phyloP scores from a whole-genome alignment of 202 grass and related monocot genomes.

The Bolboschoenoplectus hybrid region DNA sequence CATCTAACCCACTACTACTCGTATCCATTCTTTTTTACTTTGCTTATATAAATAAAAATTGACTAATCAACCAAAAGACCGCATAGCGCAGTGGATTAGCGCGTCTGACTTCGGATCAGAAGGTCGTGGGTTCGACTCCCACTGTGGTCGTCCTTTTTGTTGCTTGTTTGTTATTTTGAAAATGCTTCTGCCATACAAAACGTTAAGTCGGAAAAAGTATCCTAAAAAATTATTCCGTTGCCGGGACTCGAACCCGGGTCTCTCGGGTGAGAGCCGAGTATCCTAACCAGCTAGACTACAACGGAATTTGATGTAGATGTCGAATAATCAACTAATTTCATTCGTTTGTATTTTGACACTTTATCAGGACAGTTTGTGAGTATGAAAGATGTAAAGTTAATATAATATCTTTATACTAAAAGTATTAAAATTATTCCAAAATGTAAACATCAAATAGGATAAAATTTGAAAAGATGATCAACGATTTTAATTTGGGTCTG shows the following conservation, averaged over 20 bases:
- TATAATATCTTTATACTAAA: no score
- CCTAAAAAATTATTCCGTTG: conserved; percentile 49
- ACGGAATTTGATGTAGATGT: conserved; percentile 43
- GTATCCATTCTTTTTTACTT: no score
- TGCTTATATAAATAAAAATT: background rate
- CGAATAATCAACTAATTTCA: no score
- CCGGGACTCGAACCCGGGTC: conserved; percentile 86
- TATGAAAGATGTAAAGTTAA: no score
- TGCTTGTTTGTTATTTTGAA: background rate
- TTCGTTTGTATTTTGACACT: no score
- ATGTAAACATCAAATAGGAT: no score
- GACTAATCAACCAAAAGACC: conserved; percentile 16
- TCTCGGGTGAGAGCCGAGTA: conserved; percentile 92
- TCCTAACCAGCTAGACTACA: conserved; percentile 93
- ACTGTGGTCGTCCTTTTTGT: conserved; percentile 65
- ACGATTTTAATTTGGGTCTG: no score
- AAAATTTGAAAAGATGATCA: no score
- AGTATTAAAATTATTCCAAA: no score
- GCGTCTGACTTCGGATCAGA: conserved; percentile 99
- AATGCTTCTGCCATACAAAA: no score
- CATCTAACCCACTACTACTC: background rate
- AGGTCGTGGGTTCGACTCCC: conserved; percentile 99
- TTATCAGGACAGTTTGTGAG: no score
- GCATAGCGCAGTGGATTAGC: conserved; percentile 99
- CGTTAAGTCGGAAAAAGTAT: no score